These are phyloP conservation scores for Myochromella boudieri DNA, from an alignment of 768 basidiomycete genomes.

Conservation along the genomic window DNA sequence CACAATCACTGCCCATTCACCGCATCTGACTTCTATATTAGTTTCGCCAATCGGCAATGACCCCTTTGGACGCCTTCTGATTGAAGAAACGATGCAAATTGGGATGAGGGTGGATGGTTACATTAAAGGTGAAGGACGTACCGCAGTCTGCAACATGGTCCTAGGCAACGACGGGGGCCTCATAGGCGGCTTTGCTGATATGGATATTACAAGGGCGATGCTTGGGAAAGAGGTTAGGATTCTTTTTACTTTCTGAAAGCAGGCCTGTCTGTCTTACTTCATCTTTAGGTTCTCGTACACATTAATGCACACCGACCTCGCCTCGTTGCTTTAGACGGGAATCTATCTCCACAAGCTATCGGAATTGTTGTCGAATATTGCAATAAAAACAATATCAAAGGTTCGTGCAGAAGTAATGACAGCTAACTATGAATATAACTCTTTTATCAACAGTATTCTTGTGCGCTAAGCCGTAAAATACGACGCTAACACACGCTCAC, in stretches of 20 bases:
- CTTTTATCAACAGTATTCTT: conserved; percentile 60
- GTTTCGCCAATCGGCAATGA: conserved; percentile 80
- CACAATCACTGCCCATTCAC: conserved; percentile 38
- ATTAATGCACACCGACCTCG: conserved; percentile 49
- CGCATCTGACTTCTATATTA: conserved; percentile 50
- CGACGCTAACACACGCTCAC: not conserved
- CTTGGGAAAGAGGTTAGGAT: conserved; percentile 42
- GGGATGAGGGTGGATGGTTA: conserved; percentile 88
- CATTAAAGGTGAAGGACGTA: conserved; percentile 38
- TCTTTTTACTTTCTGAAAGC: not conserved
- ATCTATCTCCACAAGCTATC: conserved; percentile 59
- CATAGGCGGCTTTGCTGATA: conserved; percentile 89
- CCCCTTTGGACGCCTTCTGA: conserved; percentile 68
- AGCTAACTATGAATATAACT: conserved; percentile 8
- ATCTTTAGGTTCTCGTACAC: conserved; percentile 50
- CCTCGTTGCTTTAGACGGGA: conserved; percentile 76
- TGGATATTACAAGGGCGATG: conserved; percentile 65
- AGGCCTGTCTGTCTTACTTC: too few species aligned
- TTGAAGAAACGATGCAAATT: conserved; percentile 49
- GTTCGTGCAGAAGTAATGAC: conserved; percentile 38
- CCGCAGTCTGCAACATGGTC: conserved; percentile 87
- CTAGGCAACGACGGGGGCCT: conserved; percentile 72
- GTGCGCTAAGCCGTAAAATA: conserved; percentile 39
- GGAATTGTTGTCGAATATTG: conserved; percentile 52
- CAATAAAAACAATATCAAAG: conserved; percentile 41